Conservation (phyloP, 106 monocot genomes). For the Dioscorea zingiberensis region DNA sequence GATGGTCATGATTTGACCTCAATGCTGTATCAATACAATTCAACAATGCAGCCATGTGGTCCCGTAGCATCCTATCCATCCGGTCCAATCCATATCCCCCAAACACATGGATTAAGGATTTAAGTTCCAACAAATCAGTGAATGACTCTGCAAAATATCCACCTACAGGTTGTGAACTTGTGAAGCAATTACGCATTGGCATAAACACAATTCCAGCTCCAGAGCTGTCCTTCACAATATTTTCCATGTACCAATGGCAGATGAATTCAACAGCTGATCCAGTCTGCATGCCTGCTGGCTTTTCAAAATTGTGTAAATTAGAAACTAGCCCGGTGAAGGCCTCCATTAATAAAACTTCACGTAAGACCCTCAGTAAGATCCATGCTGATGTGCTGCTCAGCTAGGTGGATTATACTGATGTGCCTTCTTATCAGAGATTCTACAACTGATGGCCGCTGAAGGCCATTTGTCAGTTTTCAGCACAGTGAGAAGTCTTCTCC, state of each 20-base stretch:
- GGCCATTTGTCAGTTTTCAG: conserved; percentile 64
- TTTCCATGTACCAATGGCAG: conserved; percentile 82
- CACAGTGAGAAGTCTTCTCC: conserved; percentile 61
- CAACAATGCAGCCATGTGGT: conserved; percentile 65
- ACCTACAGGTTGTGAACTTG: conserved; percentile 55
- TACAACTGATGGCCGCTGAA: conserved; percentile 79
- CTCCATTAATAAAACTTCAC: conserved; percentile 76
- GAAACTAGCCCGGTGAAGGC: conserved; percentile 55
- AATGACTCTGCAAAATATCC: conserved; percentile 67
- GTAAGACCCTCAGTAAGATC: conserved; percentile 83
- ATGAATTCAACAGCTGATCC: conserved; percentile 69
- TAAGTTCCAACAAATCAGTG: conserved; percentile 60
- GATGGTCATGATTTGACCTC: conserved; percentile 69
- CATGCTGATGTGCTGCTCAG: conserved; percentile 97
- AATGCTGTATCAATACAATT: conserved; percentile 75
- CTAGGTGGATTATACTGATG: conserved; percentile 71
- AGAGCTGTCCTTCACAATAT: conserved; percentile 73
- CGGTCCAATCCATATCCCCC: conserved; percentile 88
- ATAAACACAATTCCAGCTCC: conserved; percentile 51
- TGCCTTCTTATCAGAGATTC: conserved; percentile 80
- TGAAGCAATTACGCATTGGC: conserved; percentile 59
- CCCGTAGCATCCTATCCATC: conserved; percentile 57
- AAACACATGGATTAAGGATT: conserved; percentile 68
- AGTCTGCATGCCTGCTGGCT: conserved; percentile 24
- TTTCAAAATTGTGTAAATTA: conserved; percentile 56